A percentile compares a stretch with the other conserved stretches of the same genome.
These are phyloP conservation scores for Kalaharituber pfeilii DNA, from an alignment of 2,329 filamentous ascomycete species.

Conservation along the genomic window DNA sequence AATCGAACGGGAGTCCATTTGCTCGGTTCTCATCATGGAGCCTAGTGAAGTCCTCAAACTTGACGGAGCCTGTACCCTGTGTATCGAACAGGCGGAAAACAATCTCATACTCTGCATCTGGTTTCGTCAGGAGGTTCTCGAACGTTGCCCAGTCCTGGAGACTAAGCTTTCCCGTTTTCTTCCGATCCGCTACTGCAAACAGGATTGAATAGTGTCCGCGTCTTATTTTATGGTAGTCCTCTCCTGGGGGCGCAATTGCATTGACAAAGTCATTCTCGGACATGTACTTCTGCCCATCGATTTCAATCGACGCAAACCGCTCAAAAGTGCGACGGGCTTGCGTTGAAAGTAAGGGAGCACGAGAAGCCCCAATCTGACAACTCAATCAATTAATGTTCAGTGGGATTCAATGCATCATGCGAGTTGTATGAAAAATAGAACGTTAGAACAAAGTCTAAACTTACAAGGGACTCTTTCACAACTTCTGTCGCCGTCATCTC, in stretches of 20 bases:
- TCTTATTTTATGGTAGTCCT: conserved; percentile 97
- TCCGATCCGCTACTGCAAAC: conserved; percentile 76
- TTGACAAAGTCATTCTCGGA: conserved; percentile 73
- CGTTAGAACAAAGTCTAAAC: conserved; percentile 26
- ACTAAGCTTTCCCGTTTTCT: conserved; percentile 52
- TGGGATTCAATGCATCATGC: too few species aligned
- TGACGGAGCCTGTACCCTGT: conserved; percentile 65
- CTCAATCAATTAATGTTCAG: too few species aligned
- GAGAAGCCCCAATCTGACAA: conserved; percentile 9
- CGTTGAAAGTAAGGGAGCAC: conserved; percentile 38
- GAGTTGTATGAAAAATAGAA: background rate
- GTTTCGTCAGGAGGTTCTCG: conserved; percentile 81
- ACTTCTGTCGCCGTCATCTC: conserved; percentile 41
- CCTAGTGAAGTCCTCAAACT: conserved; percentile 72
- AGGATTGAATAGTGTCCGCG: conserved; percentile 89
- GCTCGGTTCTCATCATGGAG: conserved; percentile 80
- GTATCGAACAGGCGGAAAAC: conserved; percentile 92
- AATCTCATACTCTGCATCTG: conserved; percentile 97
- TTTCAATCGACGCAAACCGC: conserved; percentile 51
- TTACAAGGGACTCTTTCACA: conserved; percentile 66
- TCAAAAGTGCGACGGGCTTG: conserved; percentile 62
- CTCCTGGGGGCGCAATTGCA: conserved; percentile 66
- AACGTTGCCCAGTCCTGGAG: conserved; percentile 83
- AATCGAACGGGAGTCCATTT: conserved; percentile 81
- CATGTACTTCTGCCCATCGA: conserved; percentile 63